Evolutionary conservation across 495 filamentous ascomycete species (phyloP).

Genomic region (Hypoxylon fragiforme): DNA sequence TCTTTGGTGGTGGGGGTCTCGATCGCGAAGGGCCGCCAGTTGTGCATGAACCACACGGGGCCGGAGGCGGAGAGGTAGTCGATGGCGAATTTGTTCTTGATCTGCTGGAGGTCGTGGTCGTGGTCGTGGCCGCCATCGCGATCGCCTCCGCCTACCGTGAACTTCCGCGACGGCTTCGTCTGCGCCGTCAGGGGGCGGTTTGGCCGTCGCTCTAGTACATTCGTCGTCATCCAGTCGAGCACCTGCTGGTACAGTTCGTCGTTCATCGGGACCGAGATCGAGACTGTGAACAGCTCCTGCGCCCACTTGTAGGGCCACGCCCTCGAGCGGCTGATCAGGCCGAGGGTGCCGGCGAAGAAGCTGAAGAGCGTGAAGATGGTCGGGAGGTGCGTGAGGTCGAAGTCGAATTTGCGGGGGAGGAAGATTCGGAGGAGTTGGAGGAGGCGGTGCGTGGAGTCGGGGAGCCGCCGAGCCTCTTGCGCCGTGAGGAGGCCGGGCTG

Average conservation of each 20-base stretch:
- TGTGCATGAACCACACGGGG: not conserved
- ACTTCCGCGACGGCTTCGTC: not conserved
- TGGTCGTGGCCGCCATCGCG: too few relatives aligned
- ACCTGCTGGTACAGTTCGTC: not conserved
- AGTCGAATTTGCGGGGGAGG: not conserved
- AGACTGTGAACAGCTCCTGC: not conserved
- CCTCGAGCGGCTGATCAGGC: not conserved
- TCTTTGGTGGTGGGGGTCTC: not conserved
- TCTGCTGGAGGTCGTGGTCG: too few relatives aligned
- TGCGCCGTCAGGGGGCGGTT: not conserved
- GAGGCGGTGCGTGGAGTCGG: not conserved
- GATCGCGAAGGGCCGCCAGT: not conserved
- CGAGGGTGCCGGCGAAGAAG: not conserved
- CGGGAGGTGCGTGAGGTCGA: not conserved
- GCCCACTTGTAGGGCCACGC: not conserved
- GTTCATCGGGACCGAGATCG: not conserved
- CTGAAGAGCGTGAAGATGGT: not conserved
- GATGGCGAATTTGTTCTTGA: not conserved
- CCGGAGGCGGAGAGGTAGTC: not conserved
- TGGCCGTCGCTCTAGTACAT: not conserved
- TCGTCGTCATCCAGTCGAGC: not conserved
- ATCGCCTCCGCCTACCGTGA: too few relatives aligned
- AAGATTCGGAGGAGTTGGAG: not conserved
- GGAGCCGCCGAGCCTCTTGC: not conserved
- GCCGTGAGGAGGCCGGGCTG: not conserved